A percentile compares a stretch with the other conserved stretches of the same genome.
These are phyloP conservation scores for Lentinula guzmanii DNA, from an alignment of 768 basidiomycete genomes.

Conservation along the genomic window DNA sequence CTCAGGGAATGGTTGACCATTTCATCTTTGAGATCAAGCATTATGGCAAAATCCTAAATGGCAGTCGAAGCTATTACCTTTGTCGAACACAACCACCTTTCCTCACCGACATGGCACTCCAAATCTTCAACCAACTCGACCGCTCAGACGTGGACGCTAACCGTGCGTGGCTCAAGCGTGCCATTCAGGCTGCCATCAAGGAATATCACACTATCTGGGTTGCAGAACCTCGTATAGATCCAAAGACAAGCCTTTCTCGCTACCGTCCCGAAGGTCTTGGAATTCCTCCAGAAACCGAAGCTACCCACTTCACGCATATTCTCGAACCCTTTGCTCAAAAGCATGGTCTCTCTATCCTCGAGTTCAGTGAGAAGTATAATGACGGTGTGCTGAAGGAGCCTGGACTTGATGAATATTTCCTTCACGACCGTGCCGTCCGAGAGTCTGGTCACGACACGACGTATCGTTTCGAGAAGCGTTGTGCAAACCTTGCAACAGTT, in stretches of 20 bases:
- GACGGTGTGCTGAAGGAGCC: constrained; percentile 79
- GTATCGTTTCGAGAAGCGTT: constrained; percentile 96
- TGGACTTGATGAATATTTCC: constrained; percentile 91
- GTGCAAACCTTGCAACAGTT: constrained; percentile 94
- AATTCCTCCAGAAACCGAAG: constrained; percentile 98
- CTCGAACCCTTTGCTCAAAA: constrained; percentile 92
- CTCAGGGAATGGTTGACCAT: constrained; percentile 97
- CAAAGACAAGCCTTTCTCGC: constrained; percentile 89
- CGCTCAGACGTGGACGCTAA: constrained; percentile 75
- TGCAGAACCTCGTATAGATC: constrained; percentile 89
- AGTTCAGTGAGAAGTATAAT: constrained; percentile 97
- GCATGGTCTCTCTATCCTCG: constrained; percentile 87
- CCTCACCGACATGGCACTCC: constrained; percentile 97
- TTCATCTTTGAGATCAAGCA: constrained; percentile 99
- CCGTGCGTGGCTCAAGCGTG: constrained; percentile 88
- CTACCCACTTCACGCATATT: constrained; percentile 96
- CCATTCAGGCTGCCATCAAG: constrained; percentile 96
- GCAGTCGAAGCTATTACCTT: constrained; percentile 92
- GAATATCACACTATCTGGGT: constrained; percentile 99
- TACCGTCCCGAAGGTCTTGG: constrained; percentile 92
- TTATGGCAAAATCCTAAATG: constrained; percentile 95
- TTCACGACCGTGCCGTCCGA: constrained; percentile 93
- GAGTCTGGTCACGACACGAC: constrained; percentile 97
- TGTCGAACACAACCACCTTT: constrained; percentile 97
- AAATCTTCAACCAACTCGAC: constrained; percentile 95